phyloP scores from a whole-genome alignment of 768 basidiomycete genomes.

The Piloderma croceum region DNA sequence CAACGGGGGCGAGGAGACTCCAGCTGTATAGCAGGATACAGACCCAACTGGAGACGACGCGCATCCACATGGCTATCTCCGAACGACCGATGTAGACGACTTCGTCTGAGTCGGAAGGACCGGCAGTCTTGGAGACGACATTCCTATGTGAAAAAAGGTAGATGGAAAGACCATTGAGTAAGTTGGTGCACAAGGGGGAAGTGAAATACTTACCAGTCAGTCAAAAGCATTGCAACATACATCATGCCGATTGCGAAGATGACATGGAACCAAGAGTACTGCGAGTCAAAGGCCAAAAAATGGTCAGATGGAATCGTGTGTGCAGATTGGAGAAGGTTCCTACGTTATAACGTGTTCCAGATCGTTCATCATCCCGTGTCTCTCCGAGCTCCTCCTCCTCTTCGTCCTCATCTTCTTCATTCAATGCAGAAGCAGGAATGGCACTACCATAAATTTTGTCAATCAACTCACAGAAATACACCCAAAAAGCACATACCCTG shows the following conservation, averaged over 20 bases:
- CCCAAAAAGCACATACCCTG: constrained; percentile 55
- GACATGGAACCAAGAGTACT: constrained; percentile 99
- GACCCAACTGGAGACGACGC: constrained; percentile 93
- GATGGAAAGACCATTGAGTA: neutral
- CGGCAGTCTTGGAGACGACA: constrained; percentile 55
- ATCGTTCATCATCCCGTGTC: constrained; percentile 84
- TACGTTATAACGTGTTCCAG: constrained; percentile 93
- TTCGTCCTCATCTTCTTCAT: constrained; percentile 66
- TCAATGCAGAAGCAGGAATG: constrained; percentile 86
- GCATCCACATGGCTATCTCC: constrained; percentile 99
- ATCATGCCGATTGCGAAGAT: constrained; percentile 94
- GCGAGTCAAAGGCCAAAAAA: neutral
- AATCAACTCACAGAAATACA: neutral
- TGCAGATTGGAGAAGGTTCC: constrained; percentile 17
- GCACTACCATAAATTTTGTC: constrained; percentile 43
- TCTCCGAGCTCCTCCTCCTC: constrained; percentile 75
- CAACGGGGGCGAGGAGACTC: constrained; percentile 82
- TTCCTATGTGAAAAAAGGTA: constrained; percentile 46
- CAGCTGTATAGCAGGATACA: constrained; percentile 82
- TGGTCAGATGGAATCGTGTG: constrained; percentile 8
- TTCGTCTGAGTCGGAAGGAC: constrained; percentile 45
- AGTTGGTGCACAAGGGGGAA: constrained; percentile 5
- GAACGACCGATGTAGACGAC: constrained; percentile 92
- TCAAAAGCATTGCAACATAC: constrained; percentile 96
- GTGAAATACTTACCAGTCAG: constrained; percentile 75